Evolutionary conservation across 23 red algal genomes (phyloP).

Genomic region (Gracilariopsis chorda): DNA sequence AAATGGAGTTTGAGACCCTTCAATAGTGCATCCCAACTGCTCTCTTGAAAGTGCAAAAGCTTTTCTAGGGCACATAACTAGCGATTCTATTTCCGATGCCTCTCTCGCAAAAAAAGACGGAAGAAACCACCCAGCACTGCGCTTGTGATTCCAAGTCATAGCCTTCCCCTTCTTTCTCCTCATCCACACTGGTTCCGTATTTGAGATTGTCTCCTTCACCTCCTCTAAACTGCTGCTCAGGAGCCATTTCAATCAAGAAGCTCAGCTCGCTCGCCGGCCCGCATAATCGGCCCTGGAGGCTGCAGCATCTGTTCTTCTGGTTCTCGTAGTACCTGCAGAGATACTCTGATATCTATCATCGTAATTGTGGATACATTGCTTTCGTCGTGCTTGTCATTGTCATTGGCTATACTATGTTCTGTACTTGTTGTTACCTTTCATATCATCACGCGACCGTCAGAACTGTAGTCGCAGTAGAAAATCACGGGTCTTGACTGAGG

Average conservation of each 20-base stretch:
- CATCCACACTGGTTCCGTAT: constrained; percentile 13
- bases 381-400: neutral
- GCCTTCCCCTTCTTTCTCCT: constrained; percentile 26
- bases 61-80: neutral
- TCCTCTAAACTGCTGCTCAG: neutral
- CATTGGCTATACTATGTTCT: neutral
- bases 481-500: neutral
- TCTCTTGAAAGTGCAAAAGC: too few relatives aligned
- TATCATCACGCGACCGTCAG: constrained; percentile 7
- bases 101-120: neutral
- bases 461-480: neutral
- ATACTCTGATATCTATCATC: neutral
- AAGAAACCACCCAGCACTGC: neutral
- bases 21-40: too few relatives aligned
- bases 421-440: constrained; percentile 10
- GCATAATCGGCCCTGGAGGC: neutral
- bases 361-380: neutral
- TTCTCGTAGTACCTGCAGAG: neutral
- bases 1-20: too few relatives aligned
- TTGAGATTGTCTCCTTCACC: neutral
- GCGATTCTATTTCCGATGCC: neutral
- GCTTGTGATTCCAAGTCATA: constrained; percentile 13
- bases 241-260: neutral
- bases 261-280: neutral
- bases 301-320: constrained; percentile 1